Conservation (phyloP, 495 filamentous ascomycete species). For the Friedmanniomyces endolithicus region DNA sequence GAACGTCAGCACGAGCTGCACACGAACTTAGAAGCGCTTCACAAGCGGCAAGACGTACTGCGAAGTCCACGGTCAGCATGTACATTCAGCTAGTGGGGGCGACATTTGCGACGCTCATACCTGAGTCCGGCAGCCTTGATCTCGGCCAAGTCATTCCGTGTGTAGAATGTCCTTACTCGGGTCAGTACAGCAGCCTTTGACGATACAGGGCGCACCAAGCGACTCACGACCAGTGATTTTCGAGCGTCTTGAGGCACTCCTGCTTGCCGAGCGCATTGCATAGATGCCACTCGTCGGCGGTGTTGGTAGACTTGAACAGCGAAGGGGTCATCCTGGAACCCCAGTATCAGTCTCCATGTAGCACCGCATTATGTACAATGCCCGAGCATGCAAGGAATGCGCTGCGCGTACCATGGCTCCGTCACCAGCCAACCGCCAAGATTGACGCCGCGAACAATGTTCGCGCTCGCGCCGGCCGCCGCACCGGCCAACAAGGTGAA, state of each 20-base stretch:
- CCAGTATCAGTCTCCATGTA: background rate
- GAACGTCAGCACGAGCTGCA: background rate
- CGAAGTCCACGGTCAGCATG: background rate
- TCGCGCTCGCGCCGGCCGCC: background rate
- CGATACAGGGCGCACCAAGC: background rate
- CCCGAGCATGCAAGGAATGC: background rate
- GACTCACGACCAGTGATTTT: constrained; percentile 11
- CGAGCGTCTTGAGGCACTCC: background rate
- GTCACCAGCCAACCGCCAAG: constrained; percentile 11
- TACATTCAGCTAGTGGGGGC: background rate
- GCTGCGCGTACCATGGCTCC: constrained; percentile 4
- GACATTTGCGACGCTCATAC: background rate
- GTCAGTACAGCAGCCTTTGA: background rate
- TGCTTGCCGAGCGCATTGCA: constrained; percentile 9
- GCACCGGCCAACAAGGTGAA: background rate
- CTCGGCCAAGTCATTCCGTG: background rate
- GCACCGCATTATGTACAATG: background rate
- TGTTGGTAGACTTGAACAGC: background rate
- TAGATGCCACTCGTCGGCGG: constrained; percentile 4
- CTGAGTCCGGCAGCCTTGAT: constrained; percentile 6
- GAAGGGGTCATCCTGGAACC: constrained; percentile 7
- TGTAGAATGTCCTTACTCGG: constrained; percentile 5
- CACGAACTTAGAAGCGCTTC: background rate
- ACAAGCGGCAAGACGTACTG: background rate
- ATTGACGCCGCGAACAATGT: constrained; percentile 9